These are phyloP conservation scores for Fraxinus greggii DNA, from an alignment of 305 asterid species.

Conservation along the genomic window DNA sequence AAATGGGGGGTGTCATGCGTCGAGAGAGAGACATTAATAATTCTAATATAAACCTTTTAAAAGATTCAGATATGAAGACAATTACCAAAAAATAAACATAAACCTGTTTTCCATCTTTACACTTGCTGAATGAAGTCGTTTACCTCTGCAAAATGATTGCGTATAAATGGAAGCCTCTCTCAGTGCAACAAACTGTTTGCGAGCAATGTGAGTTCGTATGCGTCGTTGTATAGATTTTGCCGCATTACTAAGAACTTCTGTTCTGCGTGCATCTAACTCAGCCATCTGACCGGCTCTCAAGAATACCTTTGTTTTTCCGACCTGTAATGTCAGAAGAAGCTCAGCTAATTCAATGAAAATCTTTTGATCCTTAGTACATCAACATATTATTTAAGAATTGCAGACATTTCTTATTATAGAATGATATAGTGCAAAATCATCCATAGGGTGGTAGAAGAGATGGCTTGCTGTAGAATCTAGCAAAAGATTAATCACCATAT, in stretches of 20 bases:
- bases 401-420: neutral
- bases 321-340: conserved; percentile 45
- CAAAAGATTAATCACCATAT: conserved; percentile 1
- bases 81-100: conserved; percentile 4
- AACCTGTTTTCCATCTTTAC: conserved; percentile 3
- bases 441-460: neutral
- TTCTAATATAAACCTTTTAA: conserved; percentile 14
- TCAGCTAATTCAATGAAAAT: conserved; percentile 23
- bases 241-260: conserved; percentile 86
- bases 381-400: conserved; percentile 1
- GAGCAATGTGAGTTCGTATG: conserved; percentile 77
- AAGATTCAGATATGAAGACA: neutral
- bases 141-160: conserved; percentile 91
- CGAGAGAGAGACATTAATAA: neutral
- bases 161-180: conserved; percentile 59
- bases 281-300: conserved; percentile 99
- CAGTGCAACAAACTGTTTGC: conserved; percentile 58
- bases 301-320: conserved; percentile 98
- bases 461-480: conserved; percentile 1
- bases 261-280: conserved; percentile 91
- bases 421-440: conserved; percentile 1
- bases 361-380: conserved; percentile 17
- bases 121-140: conserved; percentile 23
- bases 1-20: neutral
- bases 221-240: conserved; percentile 85